Evolutionary conservation across 108 stramenopile genomes (phyloP).

Genomic region (Schizochytrium sp.): DNA sequence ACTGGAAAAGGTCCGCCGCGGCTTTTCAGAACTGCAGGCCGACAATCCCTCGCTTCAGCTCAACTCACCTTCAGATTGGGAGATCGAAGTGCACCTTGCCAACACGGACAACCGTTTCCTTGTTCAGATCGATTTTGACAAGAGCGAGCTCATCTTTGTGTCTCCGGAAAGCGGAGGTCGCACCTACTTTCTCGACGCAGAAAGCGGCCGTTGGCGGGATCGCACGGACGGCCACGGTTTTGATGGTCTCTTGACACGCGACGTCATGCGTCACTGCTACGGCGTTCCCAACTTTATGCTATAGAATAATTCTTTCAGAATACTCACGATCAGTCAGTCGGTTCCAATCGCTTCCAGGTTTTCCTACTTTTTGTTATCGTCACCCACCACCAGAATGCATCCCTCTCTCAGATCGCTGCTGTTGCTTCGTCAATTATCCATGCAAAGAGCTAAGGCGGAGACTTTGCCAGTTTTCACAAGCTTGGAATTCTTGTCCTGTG

Average conservation of each 20-base stretch:
- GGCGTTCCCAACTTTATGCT: neutral
- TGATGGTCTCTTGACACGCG: neutral
- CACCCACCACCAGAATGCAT: too few relatives aligned
- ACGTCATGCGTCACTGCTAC: neutral
- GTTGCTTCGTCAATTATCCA: too few relatives aligned
- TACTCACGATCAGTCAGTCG: too few relatives aligned
- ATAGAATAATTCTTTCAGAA: neutral
- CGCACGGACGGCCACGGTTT: neutral
- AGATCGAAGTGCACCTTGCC: neutral
- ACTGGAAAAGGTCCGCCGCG: neutral
- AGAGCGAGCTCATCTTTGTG: neutral
- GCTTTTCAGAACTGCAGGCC: neutral
- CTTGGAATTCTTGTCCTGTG: too few relatives aligned
- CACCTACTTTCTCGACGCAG: neutral
- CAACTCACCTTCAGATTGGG: neutral
- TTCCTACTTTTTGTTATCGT: too few relatives aligned
- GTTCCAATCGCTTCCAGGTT: too few relatives aligned
- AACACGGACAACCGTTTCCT: neutral
- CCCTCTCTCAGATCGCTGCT: too few relatives aligned
- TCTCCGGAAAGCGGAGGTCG: neutral
- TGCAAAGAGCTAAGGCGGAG: too few relatives aligned
- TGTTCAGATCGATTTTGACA: neutral
- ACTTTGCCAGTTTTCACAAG: too few relatives aligned
- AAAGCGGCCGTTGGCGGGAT: neutral
- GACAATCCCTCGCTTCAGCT: neutral